Base-by-base conservation (phyloP, 176 grass and related monocot genomes). In the Rhynchospora breviuscula region DNA sequence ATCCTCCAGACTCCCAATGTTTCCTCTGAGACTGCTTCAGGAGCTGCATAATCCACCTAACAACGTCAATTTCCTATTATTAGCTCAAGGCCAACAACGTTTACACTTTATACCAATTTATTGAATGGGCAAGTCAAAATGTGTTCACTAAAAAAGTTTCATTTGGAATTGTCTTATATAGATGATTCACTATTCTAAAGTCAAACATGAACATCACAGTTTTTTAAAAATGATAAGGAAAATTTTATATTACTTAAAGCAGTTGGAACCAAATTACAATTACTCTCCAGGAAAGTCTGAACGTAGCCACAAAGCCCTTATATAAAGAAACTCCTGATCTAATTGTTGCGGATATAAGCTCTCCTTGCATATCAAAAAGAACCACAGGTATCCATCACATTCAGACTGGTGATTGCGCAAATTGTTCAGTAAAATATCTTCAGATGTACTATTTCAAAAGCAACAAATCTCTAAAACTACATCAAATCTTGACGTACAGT, bases 21-120 rank as follows among this genome's bases (percentile, higher is more conserved):
- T 63, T 89, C 86, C 81, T 94, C 88, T 9, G 84, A 85, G 57
- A 87, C 85, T 76, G 87, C 48, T 87, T 84, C 87, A 88, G 89
- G 80, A 94, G 89, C 95, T 94, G 95, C 90, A 98, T 52, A 94
- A 90, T 87, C 84, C 78, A 98, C 87, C 87, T 94, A 98, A 59
- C 78, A 82, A 94, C 84, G 90, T 91, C 95, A 93, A 88, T 93
- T 89, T 79, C 84, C 44, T 65, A 82, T 82, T 87, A 85, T 94
- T 87, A 98, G 87, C 80, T 61, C 90, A 87, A 92, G 22, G 78
- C 86, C 89, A 63, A 40, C 31, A 87, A 84, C 53, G 49, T 26
- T 77, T 56, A 77, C 23, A 18, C 7, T 54, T 77, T 56, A 77
- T 9, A 6, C 31, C 25, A 77, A 77, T 56, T 56, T 56, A 26